Percentiles rank a stretch among this genome's conserved stretches.
Evolutionary conservation across 768 basidiomycete genomes (phyloP).

Genomic region (Leucogyrophana mollusca): DNA sequence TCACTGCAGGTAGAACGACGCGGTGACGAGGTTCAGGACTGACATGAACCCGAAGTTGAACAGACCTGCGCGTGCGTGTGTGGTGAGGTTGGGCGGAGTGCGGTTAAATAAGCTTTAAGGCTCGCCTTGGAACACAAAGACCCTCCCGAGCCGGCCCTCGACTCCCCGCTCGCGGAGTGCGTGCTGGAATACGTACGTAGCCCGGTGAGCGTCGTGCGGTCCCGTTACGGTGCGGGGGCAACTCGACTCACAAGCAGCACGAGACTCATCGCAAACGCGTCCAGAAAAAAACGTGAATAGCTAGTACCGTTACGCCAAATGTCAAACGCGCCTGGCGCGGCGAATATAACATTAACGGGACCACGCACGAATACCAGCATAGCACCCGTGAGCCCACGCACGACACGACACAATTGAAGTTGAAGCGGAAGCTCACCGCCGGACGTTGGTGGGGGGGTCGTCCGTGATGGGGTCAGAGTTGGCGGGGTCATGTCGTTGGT

Average conservation of each 20-base stretch:
- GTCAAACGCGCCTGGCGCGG: too few species aligned
- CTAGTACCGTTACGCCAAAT: too few species aligned
- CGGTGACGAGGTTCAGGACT: neutral
- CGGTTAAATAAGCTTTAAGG: neutral
- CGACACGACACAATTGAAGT: too few species aligned
- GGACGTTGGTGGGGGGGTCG: slow-evolving; percentile 33
- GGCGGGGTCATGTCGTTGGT: neutral
- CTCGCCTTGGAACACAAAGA: neutral
- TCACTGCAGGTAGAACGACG: neutral
- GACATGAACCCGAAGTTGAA: neutral
- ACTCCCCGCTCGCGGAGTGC: neutral
- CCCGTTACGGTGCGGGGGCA: too few species aligned
- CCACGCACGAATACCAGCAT: neutral
- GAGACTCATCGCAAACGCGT: slow-evolving; percentile 22
- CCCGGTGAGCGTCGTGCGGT: too few species aligned
- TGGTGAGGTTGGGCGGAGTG: neutral
- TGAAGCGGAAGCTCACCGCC: too few species aligned
- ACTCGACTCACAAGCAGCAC: slow-evolving; percentile 36
- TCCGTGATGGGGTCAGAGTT: slow-evolving; percentile 20
- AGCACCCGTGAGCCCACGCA: too few species aligned
- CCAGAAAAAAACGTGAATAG: slow-evolving; percentile 17
- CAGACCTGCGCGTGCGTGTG: neutral
- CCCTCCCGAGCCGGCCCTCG: neutral
- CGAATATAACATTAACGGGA: neutral
- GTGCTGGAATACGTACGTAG: too few species aligned